Percentiles rank a stretch among this genome's conserved stretches.
phyloP scores from a whole-genome alignment of 2,329 filamentous ascomycete species.

The Bipolaris oryzae region DNA sequence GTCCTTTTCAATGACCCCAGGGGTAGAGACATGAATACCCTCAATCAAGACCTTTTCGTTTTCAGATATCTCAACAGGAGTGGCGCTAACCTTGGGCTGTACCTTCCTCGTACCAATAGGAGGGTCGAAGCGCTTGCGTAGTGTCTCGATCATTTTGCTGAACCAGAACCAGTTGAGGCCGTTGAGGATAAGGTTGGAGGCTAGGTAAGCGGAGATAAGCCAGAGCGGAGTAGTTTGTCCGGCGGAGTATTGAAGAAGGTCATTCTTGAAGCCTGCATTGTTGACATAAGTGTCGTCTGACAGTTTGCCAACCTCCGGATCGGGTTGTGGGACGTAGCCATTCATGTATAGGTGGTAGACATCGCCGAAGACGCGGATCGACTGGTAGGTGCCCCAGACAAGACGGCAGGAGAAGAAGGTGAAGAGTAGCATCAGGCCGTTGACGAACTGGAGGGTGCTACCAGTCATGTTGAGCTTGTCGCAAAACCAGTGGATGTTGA shows the following conservation, averaged over 20 bases:
- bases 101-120: slow-evolving; percentile 54
- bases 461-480: slow-evolving; percentile 85
- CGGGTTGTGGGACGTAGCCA: slow-evolving; percentile 29
- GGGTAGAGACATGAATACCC: slow-evolving; percentile 41
- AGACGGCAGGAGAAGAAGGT: slow-evolving; percentile 80
- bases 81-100: slow-evolving; percentile 26
- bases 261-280: slow-evolving; percentile 39
- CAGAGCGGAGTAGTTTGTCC: slow-evolving; percentile 64
- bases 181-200: slow-evolving; percentile 74
- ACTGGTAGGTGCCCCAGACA: slow-evolving; percentile 77
- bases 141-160: slow-evolving; percentile 80
- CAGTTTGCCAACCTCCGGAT: slow-evolving; percentile 38
- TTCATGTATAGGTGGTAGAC: slow-evolving; percentile 59
- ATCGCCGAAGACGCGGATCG: slow-evolving; percentile 67
- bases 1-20: slow-evolving; percentile 27
- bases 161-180: slow-evolving; percentile 86
- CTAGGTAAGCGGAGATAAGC: slow-evolving; percentile 71
- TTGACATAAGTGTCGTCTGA: slow-evolving; percentile 28
- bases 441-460: slow-evolving; percentile 73
- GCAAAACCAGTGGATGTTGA: slow-evolving; percentile 92
- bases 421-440: slow-evolving; percentile 72
- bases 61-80: slow-evolving; percentile 21
- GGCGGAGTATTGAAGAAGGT: slow-evolving; percentile 58
- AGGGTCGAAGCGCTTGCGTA: slow-evolving; percentile 74
- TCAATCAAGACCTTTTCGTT: slow-evolving; percentile 43